A percentile compares a stretch with the other conserved stretches of the same genome.
Conservation (phyloP, 257 asterid species). For the Paulownia fortunei region DNA sequence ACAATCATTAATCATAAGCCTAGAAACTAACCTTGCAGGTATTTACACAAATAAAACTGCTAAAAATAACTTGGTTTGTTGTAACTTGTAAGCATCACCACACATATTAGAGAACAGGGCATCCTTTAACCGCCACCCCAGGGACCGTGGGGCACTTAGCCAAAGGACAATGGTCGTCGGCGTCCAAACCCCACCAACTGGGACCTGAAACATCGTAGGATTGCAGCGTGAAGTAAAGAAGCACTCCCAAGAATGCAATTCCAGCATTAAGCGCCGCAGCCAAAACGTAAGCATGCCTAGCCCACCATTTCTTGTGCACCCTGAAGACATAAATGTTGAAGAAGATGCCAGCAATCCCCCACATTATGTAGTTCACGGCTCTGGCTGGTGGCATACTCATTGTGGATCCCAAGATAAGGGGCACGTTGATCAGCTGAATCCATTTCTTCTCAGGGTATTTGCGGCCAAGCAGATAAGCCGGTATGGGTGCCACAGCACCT, state of each 20-base stretch:
- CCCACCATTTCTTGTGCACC: conserved; percentile 68
- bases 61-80: no score
- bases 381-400: conserved; percentile 70
- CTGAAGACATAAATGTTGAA: conserved; percentile 54
- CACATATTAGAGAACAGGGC: conserved; percentile 24
- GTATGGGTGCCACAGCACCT: conserved; percentile 68
- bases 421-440: conserved; percentile 65
- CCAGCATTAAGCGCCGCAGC: conserved; percentile 80
- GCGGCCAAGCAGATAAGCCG: conserved; percentile 48
- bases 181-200: conserved; percentile 65
- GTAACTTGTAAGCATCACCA: neutral
- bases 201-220: conserved; percentile 38
- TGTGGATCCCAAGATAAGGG: conserved; percentile 58
- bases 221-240: conserved; percentile 59
- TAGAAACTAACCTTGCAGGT: neutral
- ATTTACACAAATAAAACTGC: neutral
- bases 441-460: conserved; percentile 64
- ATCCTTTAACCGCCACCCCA: conserved; percentile 47
- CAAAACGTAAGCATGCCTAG: conserved; percentile 65
- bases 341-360: conserved; percentile 55
- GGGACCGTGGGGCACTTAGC: conserved; percentile 82
- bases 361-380: conserved; percentile 69
- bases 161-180: conserved; percentile 68
- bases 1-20: neutral
- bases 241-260: conserved; percentile 70